A percentile compares a stretch with the other conserved stretches of the same genome.
Evolutionary conservation across 257 asterid genomes (phyloP).

Genomic region (Misopates orontium): DNA sequence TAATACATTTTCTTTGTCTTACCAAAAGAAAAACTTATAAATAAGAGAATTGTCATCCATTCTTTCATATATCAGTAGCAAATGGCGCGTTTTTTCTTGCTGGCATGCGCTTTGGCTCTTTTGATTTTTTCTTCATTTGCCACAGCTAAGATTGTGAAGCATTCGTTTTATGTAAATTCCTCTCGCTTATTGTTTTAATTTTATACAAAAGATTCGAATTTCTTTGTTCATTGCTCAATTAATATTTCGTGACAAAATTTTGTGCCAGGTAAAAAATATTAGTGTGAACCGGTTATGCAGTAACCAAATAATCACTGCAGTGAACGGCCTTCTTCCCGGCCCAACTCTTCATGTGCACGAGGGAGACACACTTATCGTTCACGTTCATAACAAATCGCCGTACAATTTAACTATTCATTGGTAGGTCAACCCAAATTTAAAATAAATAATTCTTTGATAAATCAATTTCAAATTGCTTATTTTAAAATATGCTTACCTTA

Average conservation of each 20-base stretch:
- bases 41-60: neutral
- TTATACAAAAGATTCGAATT: neutral
- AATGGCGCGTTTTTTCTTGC: constrained; percentile 26
- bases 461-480: neutral
- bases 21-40: too few relatives aligned
- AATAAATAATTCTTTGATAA: neutral
- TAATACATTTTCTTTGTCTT: too few relatives aligned
- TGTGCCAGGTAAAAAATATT: constrained; percentile 56
- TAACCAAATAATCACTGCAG: constrained; percentile 62
- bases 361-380: constrained; percentile 65
- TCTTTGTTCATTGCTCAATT: neutral
- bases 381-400: constrained; percentile 54
- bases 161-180: constrained; percentile 41
- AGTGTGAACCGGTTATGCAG: constrained; percentile 48
- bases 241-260: neutral
- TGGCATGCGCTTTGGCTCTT: constrained; percentile 28
- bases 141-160: constrained; percentile 42
- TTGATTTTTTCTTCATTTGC: constrained; percentile 27
- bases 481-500: neutral
- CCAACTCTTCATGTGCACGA: constrained; percentile 54
- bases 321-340: constrained; percentile 66
- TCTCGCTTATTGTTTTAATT: neutral
- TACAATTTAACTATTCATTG: constrained; percentile 66
- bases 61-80: neutral
- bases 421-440: constrained; percentile 27